Evolutionary conservation across 257 asterid genomes (phyloP), one percentile per base, ranked within the genome.

Genomic region (Nicotiana paniculata): DNA sequence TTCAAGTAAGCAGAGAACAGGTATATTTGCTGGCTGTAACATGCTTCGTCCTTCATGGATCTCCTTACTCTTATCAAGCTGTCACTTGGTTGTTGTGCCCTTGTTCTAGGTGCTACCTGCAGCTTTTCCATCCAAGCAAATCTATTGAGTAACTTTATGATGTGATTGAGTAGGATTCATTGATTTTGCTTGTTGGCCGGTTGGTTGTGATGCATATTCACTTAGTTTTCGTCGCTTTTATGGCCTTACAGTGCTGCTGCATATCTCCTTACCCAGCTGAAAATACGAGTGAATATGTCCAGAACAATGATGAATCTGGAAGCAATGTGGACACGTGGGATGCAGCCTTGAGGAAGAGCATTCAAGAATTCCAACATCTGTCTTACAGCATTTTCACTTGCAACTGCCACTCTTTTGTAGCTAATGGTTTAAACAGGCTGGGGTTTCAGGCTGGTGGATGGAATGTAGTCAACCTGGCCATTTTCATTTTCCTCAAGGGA

Each of bases 371-470:
- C 85, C 99, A 96, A 77, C 97, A 96, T 90, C 91, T 78, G 58
- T 85, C 99, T 82, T 96, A 94, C 95, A 94, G 91, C 90, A 88
- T 96, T 83, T 86, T 96, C 75, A 91, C 99, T 51, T 94, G 98
- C 92, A 96, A 96, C 86, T 96, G 99, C 91, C 98, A 96, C 89
- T 96, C 97, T 6, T 96, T 92, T 67, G 99, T 93, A 2, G 93
- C 97, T 86, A 96, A 96, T 86, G 90, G 93, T 86, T 81, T 96
- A 83, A 96, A 96, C 92, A 89, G 94, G 92, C 30, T 28, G 30
- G 30, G 30, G 30, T 28, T 28, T 28, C 30, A 28, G 30, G 30
- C 91, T 70, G 93, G 97, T 11, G 85, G 91, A 33, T 96, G 99
- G 99, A 96, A 96, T 65, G 95, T 96, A 83, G 97, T 96, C 70